A percentile compares a stretch with the other conserved stretches of the same genome.
Evolutionary conservation across 805 yeast species (phyloP).

Genomic region (Saturnispora kantuleensis): DNA sequence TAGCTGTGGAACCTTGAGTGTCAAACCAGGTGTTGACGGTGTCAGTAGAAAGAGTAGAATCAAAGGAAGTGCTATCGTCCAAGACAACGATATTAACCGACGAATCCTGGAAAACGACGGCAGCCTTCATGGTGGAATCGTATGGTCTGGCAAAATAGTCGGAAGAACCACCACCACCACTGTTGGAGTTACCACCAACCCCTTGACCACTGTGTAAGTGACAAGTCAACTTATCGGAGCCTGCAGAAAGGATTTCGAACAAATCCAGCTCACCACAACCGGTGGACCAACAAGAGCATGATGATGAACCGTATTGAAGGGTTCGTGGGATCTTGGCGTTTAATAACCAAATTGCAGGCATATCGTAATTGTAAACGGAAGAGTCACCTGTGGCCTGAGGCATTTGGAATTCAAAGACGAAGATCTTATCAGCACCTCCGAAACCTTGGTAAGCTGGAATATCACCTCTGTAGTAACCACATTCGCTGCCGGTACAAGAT

Average conservation of each 20-base stretch:
- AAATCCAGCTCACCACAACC: slow-evolving; percentile 98
- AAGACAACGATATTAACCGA: slow-evolving; percentile 51
- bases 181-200: slow-evolving; percentile 32
- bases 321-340: slow-evolving; percentile 83
- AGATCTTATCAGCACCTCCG: slow-evolving; percentile 73
- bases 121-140: slow-evolving; percentile 70
- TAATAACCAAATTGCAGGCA: slow-evolving; percentile 87
- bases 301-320: slow-evolving; percentile 73
- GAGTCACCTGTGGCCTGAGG: slow-evolving; percentile 48
- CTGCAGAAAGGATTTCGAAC: slow-evolving; percentile 77
- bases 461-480: slow-evolving; percentile 81
- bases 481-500: slow-evolving; percentile 47
- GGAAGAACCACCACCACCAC: slow-evolving; percentile 74
- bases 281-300: slow-evolving; percentile 92
- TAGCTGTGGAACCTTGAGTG: slow-evolving; percentile 40
- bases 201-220: slow-evolving; percentile 85
- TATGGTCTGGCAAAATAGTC: slow-evolving; percentile 89
- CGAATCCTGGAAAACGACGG: slow-evolving; percentile 64
- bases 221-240: slow-evolving; percentile 64
- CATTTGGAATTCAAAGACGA: slow-evolving; percentile 91
- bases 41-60: slow-evolving; percentile 39
- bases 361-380: slow-evolving; percentile 40
- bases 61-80: slow-evolving; percentile 42
- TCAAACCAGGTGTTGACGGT: slow-evolving; percentile 55
- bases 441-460: slow-evolving; percentile 95